A percentile compares a stretch with the other conserved stretches of the same genome.
phyloP scores from a whole-genome alignment of 768 basidiomycete species.

The Suillus clintonianus region DNA sequence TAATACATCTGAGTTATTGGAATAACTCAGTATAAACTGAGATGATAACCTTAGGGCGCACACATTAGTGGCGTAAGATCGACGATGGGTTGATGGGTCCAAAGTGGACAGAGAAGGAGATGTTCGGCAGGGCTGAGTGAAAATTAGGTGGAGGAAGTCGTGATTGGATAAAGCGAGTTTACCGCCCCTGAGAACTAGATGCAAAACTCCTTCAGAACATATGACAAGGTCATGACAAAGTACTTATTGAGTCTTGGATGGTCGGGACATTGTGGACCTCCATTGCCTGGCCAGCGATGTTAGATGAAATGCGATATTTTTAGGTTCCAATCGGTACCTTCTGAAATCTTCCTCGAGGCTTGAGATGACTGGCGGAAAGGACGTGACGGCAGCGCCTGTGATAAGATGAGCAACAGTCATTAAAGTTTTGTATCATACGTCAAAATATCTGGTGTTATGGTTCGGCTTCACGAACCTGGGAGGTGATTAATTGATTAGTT shows the following conservation, averaged over 20 bases:
- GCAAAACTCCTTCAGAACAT: neutral
- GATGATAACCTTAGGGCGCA: neutral
- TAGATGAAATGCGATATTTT: neutral
- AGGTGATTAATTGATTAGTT: neutral
- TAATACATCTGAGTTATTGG: conserved; percentile 19
- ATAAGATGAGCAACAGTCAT: neutral
- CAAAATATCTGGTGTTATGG: neutral
- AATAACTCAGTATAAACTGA: neutral
- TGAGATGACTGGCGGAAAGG: neutral
- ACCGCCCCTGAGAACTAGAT: neutral
- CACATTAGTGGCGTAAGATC: neutral
- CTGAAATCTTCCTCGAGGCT: neutral
- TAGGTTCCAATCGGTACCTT: neutral
- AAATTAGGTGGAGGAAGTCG: neutral
- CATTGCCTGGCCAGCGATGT: neutral
- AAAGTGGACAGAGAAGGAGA: neutral
- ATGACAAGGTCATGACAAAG: neutral
- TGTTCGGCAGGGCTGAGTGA: neutral
- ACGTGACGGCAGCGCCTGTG: neutral
- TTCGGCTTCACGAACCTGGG: neutral
- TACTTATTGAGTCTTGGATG: neutral
- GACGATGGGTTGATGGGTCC: neutral
- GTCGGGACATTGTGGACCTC: neutral
- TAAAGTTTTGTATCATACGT: neutral
- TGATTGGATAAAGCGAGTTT: neutral